Conservation (phyloP, 2,329 filamentous ascomycete species). For the Aspergillus hortae region DNA sequence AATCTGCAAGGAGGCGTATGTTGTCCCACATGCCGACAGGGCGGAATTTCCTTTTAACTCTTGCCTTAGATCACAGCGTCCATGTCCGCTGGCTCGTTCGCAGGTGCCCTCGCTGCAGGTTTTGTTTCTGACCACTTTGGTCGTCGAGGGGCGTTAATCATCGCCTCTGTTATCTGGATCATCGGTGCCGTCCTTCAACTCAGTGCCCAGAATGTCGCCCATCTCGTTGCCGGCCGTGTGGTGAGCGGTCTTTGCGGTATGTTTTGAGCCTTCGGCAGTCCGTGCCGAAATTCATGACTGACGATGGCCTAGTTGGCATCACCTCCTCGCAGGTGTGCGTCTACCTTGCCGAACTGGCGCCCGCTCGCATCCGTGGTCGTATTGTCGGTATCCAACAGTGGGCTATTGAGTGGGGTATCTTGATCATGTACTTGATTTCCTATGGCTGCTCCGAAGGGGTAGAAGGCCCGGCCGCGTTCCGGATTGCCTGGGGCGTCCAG, state of each 20-base stretch:
- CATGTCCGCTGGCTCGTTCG: conserved; percentile 68
- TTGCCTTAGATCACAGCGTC: conserved; percentile 61
- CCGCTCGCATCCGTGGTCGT: conserved; percentile 39
- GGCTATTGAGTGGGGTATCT: conserved; percentile 43
- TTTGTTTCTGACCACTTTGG: conserved; percentile 34
- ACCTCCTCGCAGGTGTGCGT: conserved; percentile 44
- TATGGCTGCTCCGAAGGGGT: conserved; percentile 35
- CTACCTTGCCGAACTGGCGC: conserved; percentile 43
- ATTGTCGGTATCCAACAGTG: conserved; percentile 46
- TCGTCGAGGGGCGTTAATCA: conserved; percentile 41
- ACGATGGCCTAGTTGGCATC: conserved; percentile 32
- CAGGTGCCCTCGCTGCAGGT: conserved; percentile 52
- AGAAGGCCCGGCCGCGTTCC: conserved; percentile 46
- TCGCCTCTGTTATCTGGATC: conserved; percentile 31
- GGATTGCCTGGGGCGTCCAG: conserved; percentile 62
- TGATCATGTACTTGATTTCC: conserved; percentile 44
- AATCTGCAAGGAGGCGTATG: conserved; percentile 35
- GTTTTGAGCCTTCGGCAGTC: not conserved
- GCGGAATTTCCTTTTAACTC: not conserved
- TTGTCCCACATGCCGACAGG: not conserved
- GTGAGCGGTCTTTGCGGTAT: conserved; percentile 36
- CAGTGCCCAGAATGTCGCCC: conserved; percentile 29
- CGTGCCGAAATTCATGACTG: not conserved
- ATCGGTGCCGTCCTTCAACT: conserved; percentile 33
- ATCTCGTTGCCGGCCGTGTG: conserved; percentile 49